A percentile compares a stretch with the other conserved stretches of the same genome.
phyloP scores from a whole-genome alignment of 2,329 filamentous ascomycete genomes.

The Paracorniculantispora psalliotae region DNA sequence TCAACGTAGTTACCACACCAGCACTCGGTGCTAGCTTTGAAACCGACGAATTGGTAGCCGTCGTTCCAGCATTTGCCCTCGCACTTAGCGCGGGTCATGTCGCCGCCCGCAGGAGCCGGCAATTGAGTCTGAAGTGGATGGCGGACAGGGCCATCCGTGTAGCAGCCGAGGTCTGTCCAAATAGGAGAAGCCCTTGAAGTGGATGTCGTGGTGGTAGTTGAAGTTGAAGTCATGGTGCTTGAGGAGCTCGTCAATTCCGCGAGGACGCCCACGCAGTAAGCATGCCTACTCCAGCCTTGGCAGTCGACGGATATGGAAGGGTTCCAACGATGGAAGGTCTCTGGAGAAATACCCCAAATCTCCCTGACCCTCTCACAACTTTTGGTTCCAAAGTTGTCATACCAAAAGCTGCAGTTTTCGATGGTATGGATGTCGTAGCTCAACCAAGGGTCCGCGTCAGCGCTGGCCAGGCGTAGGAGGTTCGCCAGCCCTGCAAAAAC shows the following conservation, averaged over 20 bases:
- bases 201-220: neutral
- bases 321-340: constrained; percentile 1
- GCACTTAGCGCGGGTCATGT: neutral
- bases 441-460: neutral
- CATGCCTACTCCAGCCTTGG: neutral
- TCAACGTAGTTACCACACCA: neutral
- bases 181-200: neutral
- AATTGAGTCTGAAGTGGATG: constrained; percentile 5
- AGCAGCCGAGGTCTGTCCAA: constrained; percentile 5
- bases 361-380: neutral
- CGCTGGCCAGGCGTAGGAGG: neutral
- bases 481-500: neutral
- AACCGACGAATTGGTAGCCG: constrained; percentile 2
- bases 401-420: constrained; percentile 6
- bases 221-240: neutral
- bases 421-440: constrained; percentile 3
- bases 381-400: neutral
- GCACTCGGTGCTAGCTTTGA: constrained; percentile 5
- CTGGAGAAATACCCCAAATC: neutral
- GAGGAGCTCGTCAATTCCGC: neutral
- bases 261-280: constrained; percentile 1
- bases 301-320: neutral
- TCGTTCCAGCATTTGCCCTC: neutral
- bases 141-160: neutral
- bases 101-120: neutral